Base-by-base conservation (phyloP, 768 basidiomycete genomes). In the Baorangia bicolor region DNA sequence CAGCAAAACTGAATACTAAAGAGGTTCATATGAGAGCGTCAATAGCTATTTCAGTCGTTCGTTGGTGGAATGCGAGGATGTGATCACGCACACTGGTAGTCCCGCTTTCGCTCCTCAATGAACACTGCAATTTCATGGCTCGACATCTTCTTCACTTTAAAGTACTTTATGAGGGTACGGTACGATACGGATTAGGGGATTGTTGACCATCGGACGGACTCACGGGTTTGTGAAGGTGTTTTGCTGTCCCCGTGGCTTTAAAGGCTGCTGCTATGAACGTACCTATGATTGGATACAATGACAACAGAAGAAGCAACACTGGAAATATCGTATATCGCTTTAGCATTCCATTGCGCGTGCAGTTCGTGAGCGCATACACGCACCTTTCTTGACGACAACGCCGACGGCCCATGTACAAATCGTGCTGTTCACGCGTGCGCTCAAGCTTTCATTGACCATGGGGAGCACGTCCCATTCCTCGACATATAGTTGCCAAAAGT, bases 41-140 rank as follows among this genome's bases (percentile, higher is more conserved):
- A n/a, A n/a, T n/a, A n/a, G n/a, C n/a, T n/a, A 60, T 41, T 35
- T 37, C 21, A 31, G 25, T 27, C 21, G 1, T 45, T 8, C 18
- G 10, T 47, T 2, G 5, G 14, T 21, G 16, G 12, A n/a, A 21
- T 30, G 34, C n/a, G 27, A 11, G 23, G 3, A 51, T 25, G 28
- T 2, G 14, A 51, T 14, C 18, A 68, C 79, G 33, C 61, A 92
- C 91, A 63, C 63, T 87, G 77, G 63, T 96, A 95, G 58, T 92
- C 88, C 90, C 92, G 92, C 65, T 90, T 93, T 14, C 90, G 82
- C 68, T 96, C 94, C 64, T 93, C 90, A 55, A 95, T 81, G 72
- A 92, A 98, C 1, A 87, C 74, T 3, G 85, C 85, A 5, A 82
- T 72, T 63, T 95, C 84, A 23, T 79, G 72, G 7, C 78, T 71